Evolutionary conservation across 2,329 filamentous ascomycete species (phyloP).

Genomic region (Incumbomyces lentus): DNA sequence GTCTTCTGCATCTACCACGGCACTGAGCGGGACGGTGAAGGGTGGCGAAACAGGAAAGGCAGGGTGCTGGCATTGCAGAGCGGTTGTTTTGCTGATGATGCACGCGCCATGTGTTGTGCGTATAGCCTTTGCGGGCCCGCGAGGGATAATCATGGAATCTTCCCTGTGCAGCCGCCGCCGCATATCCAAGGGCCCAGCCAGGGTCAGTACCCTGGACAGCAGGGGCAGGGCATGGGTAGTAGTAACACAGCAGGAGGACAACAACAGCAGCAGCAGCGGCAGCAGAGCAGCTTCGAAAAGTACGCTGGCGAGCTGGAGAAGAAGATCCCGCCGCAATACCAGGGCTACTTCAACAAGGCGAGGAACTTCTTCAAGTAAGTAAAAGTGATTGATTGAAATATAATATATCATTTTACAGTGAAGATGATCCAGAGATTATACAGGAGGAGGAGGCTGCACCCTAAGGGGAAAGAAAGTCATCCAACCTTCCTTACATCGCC

Average conservation of each 20-base stretch:
- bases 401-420: too few species aligned
- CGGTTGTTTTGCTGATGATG: conserved; percentile 10
- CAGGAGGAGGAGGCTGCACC: too few species aligned
- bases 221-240: not conserved
- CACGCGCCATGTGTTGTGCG: conserved; percentile 15
- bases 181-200: not conserved
- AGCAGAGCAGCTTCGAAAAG: conserved; percentile 1
- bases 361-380: conserved; percentile 5
- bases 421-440: too few species aligned
- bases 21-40: conserved; percentile 14
- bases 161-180: not conserved
- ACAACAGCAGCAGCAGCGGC: not conserved
- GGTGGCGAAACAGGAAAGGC: conserved; percentile 20
- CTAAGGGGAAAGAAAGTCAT: too few species aligned
- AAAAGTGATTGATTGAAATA: not conserved
- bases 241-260: not conserved
- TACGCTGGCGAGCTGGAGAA: conserved; percentile 5
- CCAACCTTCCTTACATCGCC: too few species aligned
- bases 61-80: conserved; percentile 11
- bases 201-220: not conserved
- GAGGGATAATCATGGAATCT: not conserved
- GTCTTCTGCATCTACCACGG: conserved; percentile 21
- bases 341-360: conserved; percentile 4
- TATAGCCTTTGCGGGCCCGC: conserved; percentile 2
- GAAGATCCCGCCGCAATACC: conserved; percentile 6